A percentile compares a stretch with the other conserved stretches of the same genome.
Conservation (phyloP, 257 asterid species). For the Nicotiana tomentosiformis region DNA sequence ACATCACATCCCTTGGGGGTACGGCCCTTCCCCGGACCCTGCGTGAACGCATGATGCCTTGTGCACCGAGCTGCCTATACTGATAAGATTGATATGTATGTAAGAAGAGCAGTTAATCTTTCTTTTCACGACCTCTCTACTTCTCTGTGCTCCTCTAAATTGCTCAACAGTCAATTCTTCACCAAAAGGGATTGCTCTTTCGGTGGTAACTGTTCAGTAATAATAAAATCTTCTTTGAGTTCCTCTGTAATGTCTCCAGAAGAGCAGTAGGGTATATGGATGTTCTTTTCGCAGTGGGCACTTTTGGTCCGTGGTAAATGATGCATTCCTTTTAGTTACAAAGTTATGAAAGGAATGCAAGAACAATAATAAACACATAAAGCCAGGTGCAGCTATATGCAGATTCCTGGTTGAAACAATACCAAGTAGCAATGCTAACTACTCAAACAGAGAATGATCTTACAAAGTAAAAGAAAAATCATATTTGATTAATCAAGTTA, state of each 20-base stretch:
- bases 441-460: background rate
- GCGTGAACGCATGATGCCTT: too few relatives aligned
- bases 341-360: too few relatives aligned
- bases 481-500: background rate
- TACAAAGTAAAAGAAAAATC: background rate
- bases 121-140: background rate
- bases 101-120: background rate
- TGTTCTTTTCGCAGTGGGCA: constrained; percentile 51
- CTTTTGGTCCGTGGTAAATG: constrained; percentile 66
- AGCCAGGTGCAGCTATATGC: background rate
- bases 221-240: constrained; percentile 25
- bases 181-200: background rate
- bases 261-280: constrained; percentile 69
- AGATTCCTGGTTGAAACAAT: background rate
- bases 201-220: background rate
- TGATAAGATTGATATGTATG: background rate
- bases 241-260: constrained; percentile 50
- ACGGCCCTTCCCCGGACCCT: too few relatives aligned
- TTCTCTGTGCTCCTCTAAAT: background rate
- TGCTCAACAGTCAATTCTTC: background rate
- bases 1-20: too few relatives aligned
- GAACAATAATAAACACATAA: too few relatives aligned
- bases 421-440: background rate
- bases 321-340: background rate
- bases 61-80: background rate